Evolutionary conservation across 805 yeast genomes (phyloP), one percentile per base, ranked within the genome.

Genomic region (Ogataea nitratoaversa): DNA sequence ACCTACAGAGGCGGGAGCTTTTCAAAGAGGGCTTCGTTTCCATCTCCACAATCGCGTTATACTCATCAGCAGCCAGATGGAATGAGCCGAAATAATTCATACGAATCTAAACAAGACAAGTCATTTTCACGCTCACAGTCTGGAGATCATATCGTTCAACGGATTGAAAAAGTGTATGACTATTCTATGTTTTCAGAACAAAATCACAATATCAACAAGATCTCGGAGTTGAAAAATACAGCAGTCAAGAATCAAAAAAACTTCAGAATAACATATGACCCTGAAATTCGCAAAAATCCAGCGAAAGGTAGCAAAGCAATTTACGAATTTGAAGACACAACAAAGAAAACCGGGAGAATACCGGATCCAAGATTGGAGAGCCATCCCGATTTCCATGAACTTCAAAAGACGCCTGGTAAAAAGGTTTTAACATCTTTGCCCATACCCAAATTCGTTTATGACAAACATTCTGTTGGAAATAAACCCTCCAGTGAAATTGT

Each of bases 401-500:
- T 34, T 30, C 40, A 34, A 28, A 36, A 34, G 12, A 47, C 34
- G 30, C 46, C 46, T 11, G 37, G 20, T 20, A 43, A 43, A 34
- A 42, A 38, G 24, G 38, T 31, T 6, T 38, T 20, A 23, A 37
- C 48, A 2, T 22, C 46, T 1, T 29, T 41, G 6, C 33, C 44
- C 6, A 36, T 48, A 29, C 51, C 66, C 4, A 66, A 65, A 42
- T 72, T 70, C 48, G 49, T 58, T 5, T 85, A 72, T 56, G 95
- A 88, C 57, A 72, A 79, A 42, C 70, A 82, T 52, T 85, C 95
- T 0, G 56, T 86, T 11, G 95, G 93, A 0, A 80, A 83, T 0
- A 76, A 80, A 14, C 96, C 95, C 0, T 71, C 79, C 3, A 65
- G 76, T 8, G 89, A 83, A 52, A 59, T 89, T 29, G 75, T 88